Percentiles rank a stretch among this genome's conserved stretches.
Evolutionary conservation across 2,329 filamentous ascomycete species (phyloP).

Genomic region (Epichloe sylvatica): DNA sequence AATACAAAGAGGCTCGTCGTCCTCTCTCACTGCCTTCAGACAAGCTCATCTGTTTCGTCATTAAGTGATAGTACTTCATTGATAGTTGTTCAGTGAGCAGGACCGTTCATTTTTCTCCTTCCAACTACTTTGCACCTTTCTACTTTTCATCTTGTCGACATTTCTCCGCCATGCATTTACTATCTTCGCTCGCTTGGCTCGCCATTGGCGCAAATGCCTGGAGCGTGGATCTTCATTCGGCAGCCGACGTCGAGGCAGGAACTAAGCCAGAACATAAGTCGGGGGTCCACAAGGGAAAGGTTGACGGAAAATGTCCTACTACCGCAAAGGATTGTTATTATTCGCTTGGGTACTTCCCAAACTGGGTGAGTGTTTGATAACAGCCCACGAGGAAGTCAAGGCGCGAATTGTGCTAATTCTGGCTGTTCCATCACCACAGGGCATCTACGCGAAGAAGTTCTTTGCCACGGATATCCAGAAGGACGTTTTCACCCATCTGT

Average conservation of each 20-base stretch:
- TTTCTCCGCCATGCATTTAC: background rate
- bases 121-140: background rate
- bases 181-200: conserved; percentile 1
- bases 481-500: conserved; percentile 56
- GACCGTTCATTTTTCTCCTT: background rate
- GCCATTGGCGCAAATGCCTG: background rate
- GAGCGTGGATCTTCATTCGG: background rate
- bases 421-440: conserved; percentile 16
- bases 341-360: background rate
- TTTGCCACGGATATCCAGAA: conserved; percentile 55
- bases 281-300: too few relatives aligned
- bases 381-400: too few relatives aligned
- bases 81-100: too few relatives aligned
- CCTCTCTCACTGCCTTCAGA: too few relatives aligned
- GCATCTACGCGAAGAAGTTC: conserved; percentile 56
- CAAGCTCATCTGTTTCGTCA: too few relatives aligned
- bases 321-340: too few relatives aligned
- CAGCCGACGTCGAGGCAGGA: background rate
- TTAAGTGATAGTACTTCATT: too few relatives aligned
- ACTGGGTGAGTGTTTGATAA: background rate
- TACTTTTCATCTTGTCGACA: background rate
- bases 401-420: too few relatives aligned
- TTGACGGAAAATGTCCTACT: too few relatives aligned
- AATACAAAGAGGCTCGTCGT: too few relatives aligned
- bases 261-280: background rate